A percentile compares a stretch with the other conserved stretches of the same genome.
phyloP scores from a whole-genome alignment of 768 basidiomycete species.

The Fibroporia radiculosa region DNA sequence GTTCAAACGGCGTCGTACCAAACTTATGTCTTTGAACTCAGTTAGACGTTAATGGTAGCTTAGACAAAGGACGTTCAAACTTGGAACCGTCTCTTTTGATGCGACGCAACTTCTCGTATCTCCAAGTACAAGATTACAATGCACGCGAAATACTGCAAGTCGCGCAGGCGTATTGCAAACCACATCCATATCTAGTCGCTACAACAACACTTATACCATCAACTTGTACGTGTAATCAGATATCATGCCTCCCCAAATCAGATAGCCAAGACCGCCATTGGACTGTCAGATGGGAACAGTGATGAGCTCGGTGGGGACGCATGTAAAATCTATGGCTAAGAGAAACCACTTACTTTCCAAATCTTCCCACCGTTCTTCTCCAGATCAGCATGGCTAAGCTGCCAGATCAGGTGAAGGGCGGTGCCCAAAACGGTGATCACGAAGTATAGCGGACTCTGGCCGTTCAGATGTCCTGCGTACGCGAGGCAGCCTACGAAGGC shows the following conservation, averaged over 20 bases:
- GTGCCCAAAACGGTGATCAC: constrained; percentile 39
- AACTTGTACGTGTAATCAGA: constrained; percentile 6
- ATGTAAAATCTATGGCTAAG: not conserved
- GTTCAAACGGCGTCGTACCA: too few species aligned
- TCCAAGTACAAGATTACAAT: too few species aligned
- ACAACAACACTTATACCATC: not conserved
- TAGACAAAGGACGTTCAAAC: too few species aligned
- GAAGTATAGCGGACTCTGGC: constrained; percentile 41
- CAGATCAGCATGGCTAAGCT: constrained; percentile 26
- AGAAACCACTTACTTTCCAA: constrained; percentile 17
- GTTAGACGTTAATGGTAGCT: too few species aligned
- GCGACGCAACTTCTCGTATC: too few species aligned
- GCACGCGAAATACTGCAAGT: too few species aligned
- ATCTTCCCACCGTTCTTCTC: constrained; percentile 42
- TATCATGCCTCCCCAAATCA: constrained; percentile 8
- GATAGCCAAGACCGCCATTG: constrained; percentile 10
- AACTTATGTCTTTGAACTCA: too few species aligned
- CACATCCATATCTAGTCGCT: too few species aligned
- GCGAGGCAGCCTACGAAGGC: constrained; percentile 45
- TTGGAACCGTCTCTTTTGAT: too few species aligned
- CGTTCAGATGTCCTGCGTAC: constrained; percentile 44
- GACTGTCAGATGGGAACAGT: constrained; percentile 9
- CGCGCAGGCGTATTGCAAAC: too few species aligned
- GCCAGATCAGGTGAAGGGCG: constrained; percentile 37
- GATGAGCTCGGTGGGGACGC: too few species aligned